phyloP scores from a whole-genome alignment of 768 basidiomycete genomes.

The Solioccasus polychromus region DNA sequence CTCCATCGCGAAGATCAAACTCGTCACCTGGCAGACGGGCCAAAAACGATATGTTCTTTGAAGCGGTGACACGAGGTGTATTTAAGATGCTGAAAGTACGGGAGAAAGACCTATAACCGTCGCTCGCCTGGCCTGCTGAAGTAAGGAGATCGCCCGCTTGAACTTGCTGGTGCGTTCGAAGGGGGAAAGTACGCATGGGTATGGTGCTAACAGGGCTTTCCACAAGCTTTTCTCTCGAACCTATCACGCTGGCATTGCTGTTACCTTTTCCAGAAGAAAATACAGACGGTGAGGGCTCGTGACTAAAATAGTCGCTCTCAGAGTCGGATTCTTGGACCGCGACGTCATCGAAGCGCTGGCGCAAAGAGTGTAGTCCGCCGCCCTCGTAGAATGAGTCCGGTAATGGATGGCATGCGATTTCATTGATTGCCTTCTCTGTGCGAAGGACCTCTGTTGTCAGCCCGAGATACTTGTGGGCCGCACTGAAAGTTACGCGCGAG shows the following conservation, averaged over 20 bases:
- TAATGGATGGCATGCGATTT: constrained; percentile 93
- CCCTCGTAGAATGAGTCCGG: constrained; percentile 89
- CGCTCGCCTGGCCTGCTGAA: constrained; percentile 47
- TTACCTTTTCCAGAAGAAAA: constrained; percentile 22
- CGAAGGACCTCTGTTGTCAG: constrained; percentile 92
- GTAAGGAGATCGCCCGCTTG: constrained; percentile 78
- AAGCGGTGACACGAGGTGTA: constrained; percentile 42
- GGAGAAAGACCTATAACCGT: constrained; percentile 42
- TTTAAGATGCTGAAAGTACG: constrained; percentile 51
- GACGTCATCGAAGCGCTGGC: constrained; percentile 82
- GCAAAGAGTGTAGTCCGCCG: constrained; percentile 83
- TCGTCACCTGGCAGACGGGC: constrained; percentile 51
- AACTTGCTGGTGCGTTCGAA: constrained; percentile 47
- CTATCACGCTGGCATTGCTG: constrained; percentile 8
- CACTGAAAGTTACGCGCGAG: constrained; percentile 95
- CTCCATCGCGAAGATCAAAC: constrained; percentile 93
- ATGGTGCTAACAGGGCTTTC: constrained; percentile 21
- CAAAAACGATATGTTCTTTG: constrained; percentile 25
- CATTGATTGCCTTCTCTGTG: constrained; percentile 96
- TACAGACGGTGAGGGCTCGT: constrained; percentile 15
- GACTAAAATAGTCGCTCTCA: constrained; percentile 58
- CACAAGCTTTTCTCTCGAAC: constrained; percentile 23
- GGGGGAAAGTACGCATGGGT: constrained; percentile 22
- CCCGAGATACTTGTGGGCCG: constrained; percentile 95
- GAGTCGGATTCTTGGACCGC: constrained; percentile 42